These are phyloP conservation scores for Balamuthia mandrillaris DNA, from an alignment of 208 protist species.

Conservation along the genomic window DNA sequence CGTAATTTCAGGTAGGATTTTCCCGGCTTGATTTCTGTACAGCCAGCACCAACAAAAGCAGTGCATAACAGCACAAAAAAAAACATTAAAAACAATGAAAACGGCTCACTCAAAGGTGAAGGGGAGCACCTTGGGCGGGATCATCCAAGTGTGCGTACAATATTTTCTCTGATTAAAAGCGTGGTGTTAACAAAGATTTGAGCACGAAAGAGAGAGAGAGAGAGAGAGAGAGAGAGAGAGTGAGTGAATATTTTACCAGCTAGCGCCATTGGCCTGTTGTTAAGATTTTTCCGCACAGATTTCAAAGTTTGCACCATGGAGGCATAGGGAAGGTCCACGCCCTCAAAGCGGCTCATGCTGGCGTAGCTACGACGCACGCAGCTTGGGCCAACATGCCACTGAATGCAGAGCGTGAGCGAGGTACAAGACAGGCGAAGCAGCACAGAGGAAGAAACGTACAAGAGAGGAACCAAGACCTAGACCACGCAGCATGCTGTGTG, in stretches of 20 bases:
- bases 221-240: too few relatives aligned
- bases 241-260: not conserved
- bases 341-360: not conserved
- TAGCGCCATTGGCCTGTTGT: slow-evolving; percentile 36
- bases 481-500: too few relatives aligned
- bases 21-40: slow-evolving; percentile 71
- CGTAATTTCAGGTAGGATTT: slow-evolving; percentile 74
- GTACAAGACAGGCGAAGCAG: not conserved
- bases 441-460: not conserved
- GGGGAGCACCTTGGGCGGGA: slow-evolving; percentile 31
- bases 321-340: not conserved
- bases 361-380: not conserved
- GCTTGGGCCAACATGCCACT: not conserved
- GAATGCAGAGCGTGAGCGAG: not conserved
- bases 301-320: not conserved
- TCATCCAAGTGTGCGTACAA: slow-evolving; percentile 77
- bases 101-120: not conserved
- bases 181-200: not conserved
- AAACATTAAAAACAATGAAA: not conserved
- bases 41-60: too few relatives aligned
- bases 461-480: not conserved
- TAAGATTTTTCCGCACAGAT: not conserved
- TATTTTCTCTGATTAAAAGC: slow-evolving; percentile 73
- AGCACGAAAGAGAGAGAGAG: too few relatives aligned
- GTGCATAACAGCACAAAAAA: not conserved